Evolutionary conservation across 73 alveolate species (phyloP), one percentile per base, ranked within the genome.

Genomic region (Paraurostyla sp.): DNA sequence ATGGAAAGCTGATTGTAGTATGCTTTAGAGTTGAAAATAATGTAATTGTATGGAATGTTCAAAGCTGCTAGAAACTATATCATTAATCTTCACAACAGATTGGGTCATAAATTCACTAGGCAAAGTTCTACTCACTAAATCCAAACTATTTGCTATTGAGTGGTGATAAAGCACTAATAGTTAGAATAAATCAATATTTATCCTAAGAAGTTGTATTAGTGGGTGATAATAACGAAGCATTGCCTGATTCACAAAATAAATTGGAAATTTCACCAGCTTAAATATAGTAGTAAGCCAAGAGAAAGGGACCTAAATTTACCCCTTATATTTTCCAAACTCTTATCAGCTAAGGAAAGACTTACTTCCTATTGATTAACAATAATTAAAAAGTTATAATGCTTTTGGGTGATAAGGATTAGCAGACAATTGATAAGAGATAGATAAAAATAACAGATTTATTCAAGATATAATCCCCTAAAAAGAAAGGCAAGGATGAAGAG

Each of bases 21-120:
- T 50, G 80, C 80, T 88, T 36, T 56, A 88, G 83, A 59, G 87
- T 75, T 0, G 94, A 88, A 58, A 88, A 88, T 29, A n/a, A 30
- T 2, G 76, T 88, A 35, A 81, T 76, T 3, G 59, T 88, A 6
- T 88, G 94, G 94, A 81, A 88, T 35, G 90, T 88, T 7, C 20
- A 36, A 11, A 38, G 59, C 18, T 76, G 94, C 86, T 2, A 57
- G 46, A 76, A 42, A 43, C 36, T 88, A 33, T 56, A 27, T 29
- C 82, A 81, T 43, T 38, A 45, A 38, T 4, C 18, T 40, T 40
- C 7, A 13, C 30, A 25, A 15, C 16, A 73, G 46, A 1, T 49
- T 46, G 86, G 71, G 23, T 73, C 49, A 30, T 50, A 73, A 48
- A 48, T 49, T 13, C 20, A 78, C 40, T 42, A 51, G 22, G 89